Base-by-base conservation (phyloP, 805 yeast species). In the Candida krabiensis region DNA sequence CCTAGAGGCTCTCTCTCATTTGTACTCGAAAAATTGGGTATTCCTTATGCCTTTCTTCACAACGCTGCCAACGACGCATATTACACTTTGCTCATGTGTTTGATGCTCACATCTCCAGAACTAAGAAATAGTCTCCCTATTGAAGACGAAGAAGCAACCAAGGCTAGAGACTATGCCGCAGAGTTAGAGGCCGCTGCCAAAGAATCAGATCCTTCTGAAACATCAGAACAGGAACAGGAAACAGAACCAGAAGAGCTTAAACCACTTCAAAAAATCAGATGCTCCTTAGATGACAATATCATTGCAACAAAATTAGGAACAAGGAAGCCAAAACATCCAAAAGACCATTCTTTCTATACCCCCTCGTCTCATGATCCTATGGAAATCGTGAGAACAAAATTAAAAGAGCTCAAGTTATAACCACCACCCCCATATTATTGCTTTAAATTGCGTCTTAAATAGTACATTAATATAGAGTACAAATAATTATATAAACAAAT, bases 51-150 rank as follows among this genome's bases (percentile, higher is more conserved):
- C 2, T 60, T 43, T 28, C 40, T 58, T 16, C 65, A 60, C 34
- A 60, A 60, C 38, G 65, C 59, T 8, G 64, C 45, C 22, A 60
- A 60, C 32, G 65, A 60, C 31, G 52, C 64, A 2, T 60, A 60
- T 37, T 60, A 52, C 30, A 58, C 63, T 3, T 37, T 60, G 19
- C 30, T 58, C 7, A 52, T 45, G 5, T 49, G 61, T 30, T 34
- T 59, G 14, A 52, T 50, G 56, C 41, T 59, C 22, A 22, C 53
- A 7, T 54, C 60, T 4, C 49, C 58, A 1, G 61, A 56, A 19
- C 29, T 49, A 12, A 41, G 63, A 33, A 47, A 49, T 19, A 55
- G 54, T 31, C 39, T 52, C 15, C 24, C 37, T 5, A 15, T 38
- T 4, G 31, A 16, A 8, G 46, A 31, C 4, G 27, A 23, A 2